Base-by-base conservation (phyloP, 1,284 basidiomycete species). In the Takashimella tepidaria region DNA sequence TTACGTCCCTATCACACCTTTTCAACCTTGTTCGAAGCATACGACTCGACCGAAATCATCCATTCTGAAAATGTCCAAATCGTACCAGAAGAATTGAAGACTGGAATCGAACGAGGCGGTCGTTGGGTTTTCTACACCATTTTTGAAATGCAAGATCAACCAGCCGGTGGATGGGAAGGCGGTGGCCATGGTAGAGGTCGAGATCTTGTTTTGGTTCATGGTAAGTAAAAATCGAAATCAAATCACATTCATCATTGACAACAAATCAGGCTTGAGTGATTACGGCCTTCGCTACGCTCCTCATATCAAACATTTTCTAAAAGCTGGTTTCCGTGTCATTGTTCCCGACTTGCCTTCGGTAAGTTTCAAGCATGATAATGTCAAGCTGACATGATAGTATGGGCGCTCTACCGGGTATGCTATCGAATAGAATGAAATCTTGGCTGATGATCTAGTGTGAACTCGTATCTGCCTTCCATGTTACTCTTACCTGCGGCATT, bases 281-380 rank as follows among this genome's bases (percentile, higher is more conserved):
- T 77, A 77, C 56, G 73, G 73, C 13, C 62, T 70, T 62, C 62
- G 74, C 31, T 77, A 77, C 45, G 70, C 73, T 0, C 75, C 77
- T 8, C 78, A 79, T 49, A 70, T 76, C 6, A 59, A 60, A 3
- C 69, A 74, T 45, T 77, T 79, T 53, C 66, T 79, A 45, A 67
- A 74, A 52, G 70, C 73, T 4, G 79, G 79, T 0, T 80, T 79
- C 61, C 67, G 79, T 22, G 69, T 79, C 25, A 77, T 81, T 54
- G 67, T 77, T 5, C 75, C 79, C 19, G 79, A 81, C 59, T 62
- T 81, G 37, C 79, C 79, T 2, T 74, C 73, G 11, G 79, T 79
- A 50, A 74, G 78, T 50, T 46, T 66, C 37, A 25, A 20, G 16
- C 10, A 16, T 8, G 31, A 8, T 8, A 8, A 20, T 24, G 41